Base-by-base conservation (phyloP, 768 basidiomycete genomes). In the Boletus coccyginus region DNA sequence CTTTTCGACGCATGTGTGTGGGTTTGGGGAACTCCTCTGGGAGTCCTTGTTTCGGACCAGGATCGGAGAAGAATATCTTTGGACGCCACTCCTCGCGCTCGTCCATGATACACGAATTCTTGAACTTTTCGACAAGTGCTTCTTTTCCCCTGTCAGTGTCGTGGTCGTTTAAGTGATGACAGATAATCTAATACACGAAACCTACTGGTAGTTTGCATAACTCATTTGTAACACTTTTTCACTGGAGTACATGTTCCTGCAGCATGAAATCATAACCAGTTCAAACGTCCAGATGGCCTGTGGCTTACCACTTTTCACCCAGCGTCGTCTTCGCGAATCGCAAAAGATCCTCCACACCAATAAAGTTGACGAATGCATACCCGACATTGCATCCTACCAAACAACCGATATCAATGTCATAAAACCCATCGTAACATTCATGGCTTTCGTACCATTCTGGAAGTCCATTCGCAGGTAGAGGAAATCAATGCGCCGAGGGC, bases 201-300 rank as follows among this genome's bases (percentile, higher is more conserved):
- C 90, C 51, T 59, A 92, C 92, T 94, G 92, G 66, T 91, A 93
- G 62, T 92, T 94, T 4, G 93, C 94, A 67, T 94, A 95, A 62
- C 88, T 89, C 87, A 94, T 92, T 64, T 94, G 88, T 50, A 94
- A 73, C 10, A 93, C 86, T 66, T 95, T 95, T 71, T 94, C 90
- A 58, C 90, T 92, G 10, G 89, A 89, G 68, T 91, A 94, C 85
- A 92, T 86, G 67, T 95, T 94, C 91, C 90, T 92, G 68, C 16
- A 24, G 19, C 50, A 56, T 24, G 19, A 49, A 58, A 43, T 63
- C 39, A 56, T 43, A 12, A 10, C 33, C 38, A 33, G 43, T 21
- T 48, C 57, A 32, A 48, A 46, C 41, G 19, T 56, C 33, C 7
- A 12, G 10, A 50, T 44, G 39, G 21, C 14, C 42, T 14, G 10